A percentile compares a stretch with the other conserved stretches of the same genome.
Evolutionary conservation across 2,329 filamentous ascomycete genomes (phyloP).

Genomic region (Apiospora hydei): DNA sequence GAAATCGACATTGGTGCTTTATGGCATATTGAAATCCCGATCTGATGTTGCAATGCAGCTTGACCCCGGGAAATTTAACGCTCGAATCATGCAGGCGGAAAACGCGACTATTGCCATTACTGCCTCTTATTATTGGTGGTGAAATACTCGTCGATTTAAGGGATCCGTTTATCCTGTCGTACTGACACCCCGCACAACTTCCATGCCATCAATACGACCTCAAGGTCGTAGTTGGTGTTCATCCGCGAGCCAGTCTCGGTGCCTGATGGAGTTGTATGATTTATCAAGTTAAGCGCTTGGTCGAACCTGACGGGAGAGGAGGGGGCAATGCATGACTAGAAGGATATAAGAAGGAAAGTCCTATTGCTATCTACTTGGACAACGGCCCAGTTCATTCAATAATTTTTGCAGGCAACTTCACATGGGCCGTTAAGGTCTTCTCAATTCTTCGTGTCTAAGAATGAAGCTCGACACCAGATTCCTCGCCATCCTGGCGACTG

Average conservation of each 20-base stretch:
- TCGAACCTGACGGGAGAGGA: too few relatives aligned
- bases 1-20: background rate
- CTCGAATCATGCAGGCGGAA: background rate
- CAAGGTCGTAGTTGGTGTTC: background rate
- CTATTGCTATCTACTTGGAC: background rate
- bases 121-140: background rate
- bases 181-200: background rate
- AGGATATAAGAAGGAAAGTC: background rate
- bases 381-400: background rate
- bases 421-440: background rate
- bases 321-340: background rate
- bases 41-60: background rate
- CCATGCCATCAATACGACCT: slow-evolving; percentile 12
- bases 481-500: background rate
- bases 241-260: background rate
- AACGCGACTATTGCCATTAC: background rate
- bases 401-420: background rate
- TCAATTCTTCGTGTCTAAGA: background rate
- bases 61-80: background rate
- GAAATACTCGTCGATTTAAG: background rate
- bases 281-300: background rate
- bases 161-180: background rate
- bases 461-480: background rate
- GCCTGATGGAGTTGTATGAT: background rate
- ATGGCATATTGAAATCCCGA: background rate